Base-by-base conservation (phyloP, 1,284 basidiomycete genomes). In the Ceratobasidium sp. region DNA sequence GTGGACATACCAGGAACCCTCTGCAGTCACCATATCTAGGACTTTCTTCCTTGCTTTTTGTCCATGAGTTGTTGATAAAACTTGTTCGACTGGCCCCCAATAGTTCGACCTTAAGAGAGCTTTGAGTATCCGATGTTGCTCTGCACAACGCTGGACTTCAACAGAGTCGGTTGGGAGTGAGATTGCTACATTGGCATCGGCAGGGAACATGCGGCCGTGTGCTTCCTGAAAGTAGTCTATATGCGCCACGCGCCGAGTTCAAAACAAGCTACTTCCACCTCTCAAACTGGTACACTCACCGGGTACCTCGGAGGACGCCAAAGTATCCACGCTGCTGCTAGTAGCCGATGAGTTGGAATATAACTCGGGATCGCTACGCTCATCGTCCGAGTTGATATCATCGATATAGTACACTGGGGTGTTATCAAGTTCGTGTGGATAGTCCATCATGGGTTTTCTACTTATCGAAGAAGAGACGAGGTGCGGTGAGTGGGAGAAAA, bases 1-100 rank as follows among this genome's bases (percentile, higher is more conserved):
- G 2, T 33, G 64, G 8, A 45, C 65, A n/a, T 35, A 53, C 65
- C 65, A 67, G 10, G 39, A 49, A 11, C 65, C 65, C 51, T 67
- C 65, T 10, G 45, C 65, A n/a, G 65, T 67, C 1, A 67, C 31
- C 10, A 67, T 45, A 33, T 67, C 65, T 5, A 67, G 20, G 7
- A 67, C 65, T 35, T 53, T 45, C 31, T 67, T 67, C 10, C 65
- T 39, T n/a, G 20, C 31, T 35, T 8, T 49, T 23, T 49, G n/a
- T 8, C 49, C 49, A 35, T n/a, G 39, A 28, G 33, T 69, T 20
- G 28, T 33, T 45, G 28, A 13, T n/a, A 66, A 20, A 20, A 51
- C 47, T n/a, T 66, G 37, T 26, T 51, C 31, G 37, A 66, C 64
- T 8, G 64, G 64, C n/a, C 64, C 64, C 42, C 37, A 33, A 35